phyloP scores from a whole-genome alignment of 1,284 basidiomycete species.

The Cystobasidiaceae sp. region DNA sequence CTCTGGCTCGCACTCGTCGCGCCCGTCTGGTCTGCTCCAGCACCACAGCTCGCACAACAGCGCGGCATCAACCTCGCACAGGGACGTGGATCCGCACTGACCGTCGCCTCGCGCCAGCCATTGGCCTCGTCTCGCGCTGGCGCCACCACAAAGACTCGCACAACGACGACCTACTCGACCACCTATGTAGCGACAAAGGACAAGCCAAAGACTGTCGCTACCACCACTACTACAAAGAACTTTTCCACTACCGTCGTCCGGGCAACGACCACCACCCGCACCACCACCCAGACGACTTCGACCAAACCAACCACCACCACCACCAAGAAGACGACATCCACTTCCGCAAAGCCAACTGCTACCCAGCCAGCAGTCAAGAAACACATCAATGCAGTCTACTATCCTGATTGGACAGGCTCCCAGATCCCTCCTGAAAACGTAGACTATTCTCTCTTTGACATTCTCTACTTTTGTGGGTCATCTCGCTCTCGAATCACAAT shows the following conservation, averaged over 20 bases:
- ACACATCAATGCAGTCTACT: slow-evolving; percentile 54
- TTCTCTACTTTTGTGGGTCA: slow-evolving; percentile 62
- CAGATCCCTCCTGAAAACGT: slow-evolving; percentile 63
- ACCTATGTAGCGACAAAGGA: not conserved
- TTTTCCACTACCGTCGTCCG: not conserved
- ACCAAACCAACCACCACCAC: slow-evolving; percentile 1
- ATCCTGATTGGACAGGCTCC: slow-evolving; percentile 68
- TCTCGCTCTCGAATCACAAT: not conserved
- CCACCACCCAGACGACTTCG: slow-evolving; percentile 18
- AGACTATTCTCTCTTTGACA: slow-evolving; percentile 65
- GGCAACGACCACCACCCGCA: slow-evolving; percentile 8
- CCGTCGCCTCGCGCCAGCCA: not conserved
- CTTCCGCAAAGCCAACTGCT: not conserved
- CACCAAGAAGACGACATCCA: not conserved
- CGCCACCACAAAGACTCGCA: not conserved
- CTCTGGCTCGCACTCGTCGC: too few relatives aligned
- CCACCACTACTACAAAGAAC: slow-evolving; percentile 4
- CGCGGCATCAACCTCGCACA: too few relatives aligned
- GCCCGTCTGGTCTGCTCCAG: too few relatives aligned
- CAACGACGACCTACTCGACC: not conserved
- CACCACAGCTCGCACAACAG: too few relatives aligned
- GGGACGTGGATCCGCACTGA: too few relatives aligned
- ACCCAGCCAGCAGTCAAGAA: not conserved
- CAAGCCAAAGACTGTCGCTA: slow-evolving; percentile 5
- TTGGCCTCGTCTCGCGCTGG: not conserved